Evolutionary conservation across 108 stramenopile species (phyloP).

Genomic region (Cyclotella kingstonii): DNA sequence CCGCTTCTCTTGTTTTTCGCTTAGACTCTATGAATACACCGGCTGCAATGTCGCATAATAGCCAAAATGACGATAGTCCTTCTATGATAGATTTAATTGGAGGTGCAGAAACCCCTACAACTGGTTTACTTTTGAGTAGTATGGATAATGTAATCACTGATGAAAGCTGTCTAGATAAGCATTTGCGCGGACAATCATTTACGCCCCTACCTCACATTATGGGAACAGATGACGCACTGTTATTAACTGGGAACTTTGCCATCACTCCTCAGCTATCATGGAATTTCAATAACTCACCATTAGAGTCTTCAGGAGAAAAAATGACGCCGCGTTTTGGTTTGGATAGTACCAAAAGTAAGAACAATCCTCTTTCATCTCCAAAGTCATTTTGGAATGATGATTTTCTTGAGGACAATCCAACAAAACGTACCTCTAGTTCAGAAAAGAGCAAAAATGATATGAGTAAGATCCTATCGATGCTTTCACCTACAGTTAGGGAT

Average conservation of each 20-base stretch:
- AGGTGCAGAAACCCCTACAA: constrained; percentile 36
- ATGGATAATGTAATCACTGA: constrained; percentile 58
- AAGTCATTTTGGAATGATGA: constrained; percentile 48
- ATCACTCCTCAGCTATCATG: constrained; percentile 69
- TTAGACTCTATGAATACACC: constrained; percentile 18
- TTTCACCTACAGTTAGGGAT: constrained; percentile 52
- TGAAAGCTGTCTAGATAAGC: constrained; percentile 62
- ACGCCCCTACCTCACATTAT: constrained; percentile 68
- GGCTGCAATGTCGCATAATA: background rate
- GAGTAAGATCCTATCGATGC: constrained; percentile 54
- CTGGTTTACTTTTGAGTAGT: constrained; percentile 32
- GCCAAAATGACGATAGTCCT: constrained; percentile 26
- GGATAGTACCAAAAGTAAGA: constrained; percentile 41
- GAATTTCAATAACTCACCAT: constrained; percentile 51
- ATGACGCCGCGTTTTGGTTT: constrained; percentile 37
- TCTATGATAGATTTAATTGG: constrained; percentile 40
- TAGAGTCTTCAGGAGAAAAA: constrained; percentile 20
- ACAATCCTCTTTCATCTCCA: constrained; percentile 40
- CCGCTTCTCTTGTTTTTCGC: constrained; percentile 17
- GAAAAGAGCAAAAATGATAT: constrained; percentile 42
- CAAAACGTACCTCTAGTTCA: constrained; percentile 18
- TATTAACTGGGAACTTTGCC: constrained; percentile 16
- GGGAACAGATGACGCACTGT: constrained; percentile 35
- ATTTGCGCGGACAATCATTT: constrained; percentile 79
- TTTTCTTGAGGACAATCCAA: constrained; percentile 10